Evolutionary conservation across 768 basidiomycete species (phyloP).

Genomic region (Amanita subjunquillea): DNA sequence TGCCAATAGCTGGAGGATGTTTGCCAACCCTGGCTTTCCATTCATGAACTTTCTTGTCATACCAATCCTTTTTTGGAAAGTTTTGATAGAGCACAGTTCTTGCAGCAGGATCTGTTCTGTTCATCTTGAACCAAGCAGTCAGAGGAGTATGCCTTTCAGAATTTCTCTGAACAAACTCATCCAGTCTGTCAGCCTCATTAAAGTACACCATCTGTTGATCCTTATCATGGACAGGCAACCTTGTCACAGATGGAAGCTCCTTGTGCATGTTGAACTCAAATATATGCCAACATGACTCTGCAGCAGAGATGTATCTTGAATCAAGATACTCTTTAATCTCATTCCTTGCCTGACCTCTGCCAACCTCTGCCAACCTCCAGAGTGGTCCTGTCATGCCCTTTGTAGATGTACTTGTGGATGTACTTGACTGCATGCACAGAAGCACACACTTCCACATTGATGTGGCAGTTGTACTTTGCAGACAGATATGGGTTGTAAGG

Average conservation of each 20-base stretch:
- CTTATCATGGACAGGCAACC: no score
- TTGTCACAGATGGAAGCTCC: constrained; percentile 26
- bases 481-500: no score
- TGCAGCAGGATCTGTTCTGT: background rate
- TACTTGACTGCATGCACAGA: no score
- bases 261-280: constrained; percentile 22
- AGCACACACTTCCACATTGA: no score
- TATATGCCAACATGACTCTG: no score
- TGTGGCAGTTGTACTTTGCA: no score
- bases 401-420: no score
- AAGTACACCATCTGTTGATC: constrained; percentile 28
- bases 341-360: constrained; percentile 16
- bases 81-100: background rate
- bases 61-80: background rate
- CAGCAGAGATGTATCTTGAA: constrained; percentile 22
- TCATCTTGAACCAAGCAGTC: constrained; percentile 9
- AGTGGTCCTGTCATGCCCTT: constrained; percentile 29
- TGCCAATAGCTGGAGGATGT: no score
- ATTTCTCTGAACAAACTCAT: constrained; percentile 12
- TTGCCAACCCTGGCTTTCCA: background rate
- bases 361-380: constrained; percentile 21
- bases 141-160: constrained; percentile 17
- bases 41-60: background rate
- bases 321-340: constrained; percentile 27
- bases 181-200: constrained; percentile 17